Percentiles rank a stretch among this genome's conserved stretches.
Conservation (phyloP, 1,284 basidiomycete species). For the Takashimella tepidaria region DNA sequence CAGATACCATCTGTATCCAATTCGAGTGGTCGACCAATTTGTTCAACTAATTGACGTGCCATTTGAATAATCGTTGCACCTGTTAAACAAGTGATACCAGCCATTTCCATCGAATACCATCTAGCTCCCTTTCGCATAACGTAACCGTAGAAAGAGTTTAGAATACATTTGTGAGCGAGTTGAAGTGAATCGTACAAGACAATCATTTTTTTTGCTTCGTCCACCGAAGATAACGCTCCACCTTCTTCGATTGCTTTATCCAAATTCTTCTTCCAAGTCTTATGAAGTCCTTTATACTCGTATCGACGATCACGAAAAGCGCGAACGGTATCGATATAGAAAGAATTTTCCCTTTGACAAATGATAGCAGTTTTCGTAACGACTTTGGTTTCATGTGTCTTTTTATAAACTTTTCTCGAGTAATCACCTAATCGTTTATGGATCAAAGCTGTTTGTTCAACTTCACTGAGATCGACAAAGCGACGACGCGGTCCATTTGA, state of each 20-base stretch:
- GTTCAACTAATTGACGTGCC: conserved; percentile 96
- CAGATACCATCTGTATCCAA: conserved; percentile 99
- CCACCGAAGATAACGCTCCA: conserved; percentile 73
- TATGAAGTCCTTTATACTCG: conserved; percentile 97
- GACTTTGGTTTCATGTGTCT: conserved; percentile 97
- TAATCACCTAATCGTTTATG: conserved; percentile 98
- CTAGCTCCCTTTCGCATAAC: conserved; percentile 99
- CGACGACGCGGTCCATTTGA: conserved; percentile 68
- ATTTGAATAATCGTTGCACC: conserved; percentile 99
- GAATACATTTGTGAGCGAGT: conserved; percentile 98
- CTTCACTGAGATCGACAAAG: conserved; percentile 76
- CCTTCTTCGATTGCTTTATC: conserved; percentile 67
- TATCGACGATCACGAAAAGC: conserved; percentile 97
- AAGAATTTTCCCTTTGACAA: conserved; percentile 97
- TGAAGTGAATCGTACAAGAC: conserved; percentile 99
- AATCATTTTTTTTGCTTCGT: conserved; percentile 99
- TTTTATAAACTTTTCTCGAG: conserved; percentile 96
- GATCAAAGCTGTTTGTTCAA: conserved; percentile 85
- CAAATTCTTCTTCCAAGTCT: conserved; percentile 99
- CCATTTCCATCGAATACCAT: conserved; percentile 99
- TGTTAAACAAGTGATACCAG: conserved; percentile 96
- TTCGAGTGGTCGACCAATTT: conserved; percentile 94
- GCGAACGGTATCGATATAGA: conserved; percentile 98
- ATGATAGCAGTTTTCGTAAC: conserved; percentile 93
- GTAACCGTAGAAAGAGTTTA: conserved; percentile 99